A percentile compares a stretch with the other conserved stretches of the same genome.
Conservation (phyloP, 1,284 basidiomycete genomes). For the Rhodotorula sp. region DNA sequence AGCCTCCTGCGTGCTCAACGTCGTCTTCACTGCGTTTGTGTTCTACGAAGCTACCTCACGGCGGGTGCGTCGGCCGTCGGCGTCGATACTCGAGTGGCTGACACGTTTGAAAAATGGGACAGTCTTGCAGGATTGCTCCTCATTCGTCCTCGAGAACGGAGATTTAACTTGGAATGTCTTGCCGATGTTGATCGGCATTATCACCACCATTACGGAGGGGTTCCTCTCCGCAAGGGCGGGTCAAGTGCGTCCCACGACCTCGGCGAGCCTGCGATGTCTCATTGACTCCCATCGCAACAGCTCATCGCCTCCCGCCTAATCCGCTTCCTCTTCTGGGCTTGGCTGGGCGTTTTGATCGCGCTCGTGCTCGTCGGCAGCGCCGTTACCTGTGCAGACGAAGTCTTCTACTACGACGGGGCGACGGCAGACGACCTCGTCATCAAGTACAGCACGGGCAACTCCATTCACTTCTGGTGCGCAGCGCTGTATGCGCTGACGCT, state of each 20-base stretch:
- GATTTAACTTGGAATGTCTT: constrained; percentile 7
- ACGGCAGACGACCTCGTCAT: not conserved
- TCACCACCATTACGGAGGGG: not conserved
- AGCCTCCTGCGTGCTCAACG: no score
- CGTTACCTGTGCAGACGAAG: not conserved
- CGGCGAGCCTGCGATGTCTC: no score
- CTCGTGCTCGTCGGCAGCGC: constrained; percentile 7
- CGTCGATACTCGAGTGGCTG: no score
- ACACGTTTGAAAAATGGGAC: no score
- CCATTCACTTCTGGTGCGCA: constrained; percentile 5
- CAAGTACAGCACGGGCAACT: not conserved
- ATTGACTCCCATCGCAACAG: not conserved
- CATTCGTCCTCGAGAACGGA: not conserved
- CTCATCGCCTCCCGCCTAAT: not conserved
- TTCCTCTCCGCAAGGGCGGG: constrained; percentile 6
- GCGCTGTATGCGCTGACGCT: no score
- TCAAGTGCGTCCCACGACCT: not conserved
- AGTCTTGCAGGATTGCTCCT: not conserved
- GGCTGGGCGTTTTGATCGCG: not conserved
- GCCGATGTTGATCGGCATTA: constrained; percentile 2
- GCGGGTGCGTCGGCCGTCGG: no score
- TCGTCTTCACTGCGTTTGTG: no score
- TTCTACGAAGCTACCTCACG: no score
- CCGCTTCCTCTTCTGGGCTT: constrained; percentile 4
- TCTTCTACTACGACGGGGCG: not conserved